Evolutionary conservation across 23 red algal species (phyloP).

Genomic region (Gracilaria gracilis): DNA sequence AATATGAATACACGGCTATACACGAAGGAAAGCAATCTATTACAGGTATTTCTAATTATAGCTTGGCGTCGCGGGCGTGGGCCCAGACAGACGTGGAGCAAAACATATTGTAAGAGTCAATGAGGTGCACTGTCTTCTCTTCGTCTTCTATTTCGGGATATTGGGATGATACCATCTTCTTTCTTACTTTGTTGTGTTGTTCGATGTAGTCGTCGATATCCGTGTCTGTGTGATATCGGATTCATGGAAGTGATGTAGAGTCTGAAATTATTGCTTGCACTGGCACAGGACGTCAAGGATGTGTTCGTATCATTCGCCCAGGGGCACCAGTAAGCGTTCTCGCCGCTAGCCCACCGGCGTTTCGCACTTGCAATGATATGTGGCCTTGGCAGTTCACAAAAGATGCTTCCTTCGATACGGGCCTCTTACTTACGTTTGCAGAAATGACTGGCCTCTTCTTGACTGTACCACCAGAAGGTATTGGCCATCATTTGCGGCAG

Average conservation of each 20-base stretch:
- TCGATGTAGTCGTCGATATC: too few species aligned
- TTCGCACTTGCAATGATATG: conserved; percentile 68
- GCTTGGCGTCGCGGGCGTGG: too few species aligned
- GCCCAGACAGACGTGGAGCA: too few species aligned
- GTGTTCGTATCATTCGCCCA: conserved; percentile 57
- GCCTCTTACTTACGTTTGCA: conserved; percentile 62
- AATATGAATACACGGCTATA: too few species aligned
- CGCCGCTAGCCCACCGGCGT: conserved; percentile 35
- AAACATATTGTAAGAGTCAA: too few species aligned
- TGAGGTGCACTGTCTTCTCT: too few species aligned
- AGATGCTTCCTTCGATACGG: conserved; percentile 24
- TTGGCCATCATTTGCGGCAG: conserved; percentile 6
- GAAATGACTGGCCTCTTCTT: conserved; percentile 52
- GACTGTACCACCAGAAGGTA: conserved; percentile 8
- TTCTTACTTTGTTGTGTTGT: too few species aligned
- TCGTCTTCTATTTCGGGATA: too few species aligned
- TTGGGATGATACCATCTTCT: too few species aligned
- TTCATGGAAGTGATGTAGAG: conserved; percentile 37
- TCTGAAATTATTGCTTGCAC: conserved; percentile 56
- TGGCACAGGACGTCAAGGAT: conserved; percentile 55
- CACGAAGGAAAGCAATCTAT: too few species aligned
- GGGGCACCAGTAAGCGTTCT: conserved; percentile 66
- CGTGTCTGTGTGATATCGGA: too few species aligned
- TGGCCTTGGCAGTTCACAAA: conserved; percentile 42
- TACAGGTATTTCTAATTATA: too few species aligned